Conservation (phyloP, 1,284 basidiomycete species). For the Boletus austroedulis region DNA sequence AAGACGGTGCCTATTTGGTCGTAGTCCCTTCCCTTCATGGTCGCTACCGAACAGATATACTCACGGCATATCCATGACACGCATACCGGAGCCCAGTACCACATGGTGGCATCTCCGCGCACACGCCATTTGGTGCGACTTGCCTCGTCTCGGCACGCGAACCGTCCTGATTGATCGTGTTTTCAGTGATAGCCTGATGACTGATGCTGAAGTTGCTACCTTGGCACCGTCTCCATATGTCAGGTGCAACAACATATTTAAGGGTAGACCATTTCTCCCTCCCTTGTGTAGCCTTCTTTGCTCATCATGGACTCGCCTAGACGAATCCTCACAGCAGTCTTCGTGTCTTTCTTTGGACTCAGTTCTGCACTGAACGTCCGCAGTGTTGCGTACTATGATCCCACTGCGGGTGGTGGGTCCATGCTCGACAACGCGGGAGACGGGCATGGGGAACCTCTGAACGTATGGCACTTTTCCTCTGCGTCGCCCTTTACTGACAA, state of each 20-base stretch:
- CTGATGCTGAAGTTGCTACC: not conserved
- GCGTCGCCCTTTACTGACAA: not conserved
- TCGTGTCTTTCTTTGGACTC: conserved; percentile 3
- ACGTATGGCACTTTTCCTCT: conserved; percentile 38
- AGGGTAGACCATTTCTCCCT: no score
- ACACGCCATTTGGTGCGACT: not conserved
- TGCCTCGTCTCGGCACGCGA: not conserved
- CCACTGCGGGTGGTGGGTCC: conserved; percentile 47
- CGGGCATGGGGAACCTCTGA: conserved; percentile 56
- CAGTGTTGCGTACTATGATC: conserved; percentile 44
- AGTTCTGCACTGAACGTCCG: not conserved
- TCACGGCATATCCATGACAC: not conserved
- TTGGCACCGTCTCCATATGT: not conserved
- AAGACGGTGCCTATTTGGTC: not conserved
- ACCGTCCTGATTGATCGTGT: not conserved
- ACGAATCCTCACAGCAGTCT: not conserved
- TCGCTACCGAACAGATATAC: not conserved
- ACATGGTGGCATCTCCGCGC: not conserved
- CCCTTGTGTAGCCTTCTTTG: not conserved
- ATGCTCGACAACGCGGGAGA: conserved; percentile 49
- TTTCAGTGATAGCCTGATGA: no score
- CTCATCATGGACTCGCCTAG: not conserved
- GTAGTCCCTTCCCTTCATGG: not conserved
- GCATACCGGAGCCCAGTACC: not conserved
- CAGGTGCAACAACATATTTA: not conserved